phyloP scores from a whole-genome alignment of 139 green algal genomes.

The Pleodorina starrii region DNA sequence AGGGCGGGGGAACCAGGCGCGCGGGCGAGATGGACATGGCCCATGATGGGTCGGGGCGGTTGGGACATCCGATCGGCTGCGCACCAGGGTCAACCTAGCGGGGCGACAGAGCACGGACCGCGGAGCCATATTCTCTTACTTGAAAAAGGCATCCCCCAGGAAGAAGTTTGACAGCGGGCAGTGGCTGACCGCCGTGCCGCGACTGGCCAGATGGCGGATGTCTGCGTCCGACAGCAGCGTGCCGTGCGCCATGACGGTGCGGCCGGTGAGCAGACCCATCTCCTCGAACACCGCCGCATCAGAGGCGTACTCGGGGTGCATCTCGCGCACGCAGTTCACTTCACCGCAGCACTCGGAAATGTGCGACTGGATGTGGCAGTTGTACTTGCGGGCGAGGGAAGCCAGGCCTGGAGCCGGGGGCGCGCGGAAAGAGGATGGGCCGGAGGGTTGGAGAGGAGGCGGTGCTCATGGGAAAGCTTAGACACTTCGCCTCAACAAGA shows the following conservation, averaged over 20 bases:
- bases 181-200: conserved; percentile 68
- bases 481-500: too few relatives aligned
- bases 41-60: too few relatives aligned
- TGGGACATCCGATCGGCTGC: too few relatives aligned
- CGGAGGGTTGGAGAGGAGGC: too few relatives aligned
- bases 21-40: too few relatives aligned
- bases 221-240: conserved; percentile 71
- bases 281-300: conserved; percentile 71
- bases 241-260: conserved; percentile 73
- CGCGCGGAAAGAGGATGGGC: too few relatives aligned
- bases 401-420: conserved; percentile 59
- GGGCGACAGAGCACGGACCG: too few relatives aligned
- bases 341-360: conserved; percentile 74
- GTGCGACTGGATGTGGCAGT: conserved; percentile 66
- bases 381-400: conserved; percentile 54
- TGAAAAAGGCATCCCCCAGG: conserved; percentile 71
- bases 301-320: conserved; percentile 66
- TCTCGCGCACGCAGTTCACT: conserved; percentile 65
- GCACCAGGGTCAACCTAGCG: too few relatives aligned
- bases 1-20: too few relatives aligned
- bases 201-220: conserved; percentile 62
- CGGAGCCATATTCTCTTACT: conserved; percentile 45
- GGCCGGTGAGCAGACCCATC: conserved; percentile 70
- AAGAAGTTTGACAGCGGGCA: conserved; percentile 84
- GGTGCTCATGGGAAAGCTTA: too few relatives aligned